Evolutionary conservation across 768 basidiomycete genomes (phyloP), one percentile per base, ranked within the genome.

Genomic region (Kwoniella sp.): DNA sequence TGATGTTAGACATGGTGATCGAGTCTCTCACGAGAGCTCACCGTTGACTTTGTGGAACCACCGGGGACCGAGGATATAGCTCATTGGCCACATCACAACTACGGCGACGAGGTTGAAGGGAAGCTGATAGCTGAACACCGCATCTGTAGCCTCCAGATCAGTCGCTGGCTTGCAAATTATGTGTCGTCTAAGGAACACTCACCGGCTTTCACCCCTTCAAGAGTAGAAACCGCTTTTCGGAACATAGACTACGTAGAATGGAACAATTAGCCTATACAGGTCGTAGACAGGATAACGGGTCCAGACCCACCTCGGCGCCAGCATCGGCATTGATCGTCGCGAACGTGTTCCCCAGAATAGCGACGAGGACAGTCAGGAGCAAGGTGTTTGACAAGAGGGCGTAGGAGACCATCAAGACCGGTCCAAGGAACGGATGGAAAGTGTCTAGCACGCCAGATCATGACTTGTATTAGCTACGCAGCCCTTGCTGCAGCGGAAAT

Each of bases 161-260:
- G n/a, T n/a, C n/a, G n/a, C n/a, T n/a, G n/a, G n/a, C n/a, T n/a
- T n/a, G n/a, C n/a, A n/a, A n/a, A n/a, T n/a, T n/a, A n/a, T n/a
- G 7, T 38, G 7, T 22, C 13, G 5, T 25, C 22, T 1, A 28
- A 22, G 13, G n/a, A 17, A 26, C 8, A 48, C 66, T 69, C 56
- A 80, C 68, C 72, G 34, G 78, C 74, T 67, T 83, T 82, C 76
- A 72, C 82, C 87, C 94, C 93, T 84, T 98, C 96, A 56, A 99
- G 88, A 0, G 94, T 97, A 1, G 89, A 88, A 1, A 97, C 95
- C 0, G 94, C 93, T 76, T 89, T 89, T 54, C 95, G 85, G 79
- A 95, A 97, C 93, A 96, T 93, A 1, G 90, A 91, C 90, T 95
- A 68, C n/a, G n/a, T n/a, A n/a, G n/a, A n/a, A n/a, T n/a, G n/a